Base-by-base conservation (phyloP, 1,284 basidiomycete genomes). In the Cryptococcus sp. region DNA sequence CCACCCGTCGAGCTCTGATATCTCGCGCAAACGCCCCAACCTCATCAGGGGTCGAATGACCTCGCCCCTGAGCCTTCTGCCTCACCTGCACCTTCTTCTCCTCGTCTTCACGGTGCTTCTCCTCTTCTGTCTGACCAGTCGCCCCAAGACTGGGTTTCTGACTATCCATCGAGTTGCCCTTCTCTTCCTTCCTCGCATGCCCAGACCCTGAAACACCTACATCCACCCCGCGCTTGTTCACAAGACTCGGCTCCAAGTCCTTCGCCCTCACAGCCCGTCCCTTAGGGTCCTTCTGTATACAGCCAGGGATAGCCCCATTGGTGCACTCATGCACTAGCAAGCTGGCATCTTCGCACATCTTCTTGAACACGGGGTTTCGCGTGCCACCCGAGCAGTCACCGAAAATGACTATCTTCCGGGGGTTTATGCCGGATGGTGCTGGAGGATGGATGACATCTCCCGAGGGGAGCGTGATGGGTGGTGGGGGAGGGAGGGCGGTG, bases 41-140 rank as follows among this genome's bases (percentile, higher is more conserved):
- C 82, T 89, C 88, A 23, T 79, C 80, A 0, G 91, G 87, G 0
- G 87, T 87, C 20, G 90, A 92, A 74, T 95, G 92, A 0, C 91
- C 91, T 57, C 87, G 80, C 46, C 79, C 77, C 23, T 83, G 70
- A 4, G 85, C 83, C 65, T 85, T 87, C 60, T 78, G 75, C 46
- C 73, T 65, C 1, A 91, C 84, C n/a, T 76, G 78, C 37, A 78
- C 78, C 6, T 70, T 66, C 42, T 74, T 70, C 39, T 62, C 55
- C 18, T 63, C 60, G 44, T 71, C 65, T 20, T 57, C 52, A 5
- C 21, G 48, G 16, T 46, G 5, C 16, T 37, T 42, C 50, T 52
- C 54, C 48, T 71, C 57, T 55, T 55, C 53, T 21, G 55, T 68
- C 18, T 50, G 24, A 24, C 48, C 52, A 16, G 46, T 15, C 8